Evolutionary conservation across 176 grass and related monocot species (phyloP).

Genomic region (Musa troglodytarum): DNA sequence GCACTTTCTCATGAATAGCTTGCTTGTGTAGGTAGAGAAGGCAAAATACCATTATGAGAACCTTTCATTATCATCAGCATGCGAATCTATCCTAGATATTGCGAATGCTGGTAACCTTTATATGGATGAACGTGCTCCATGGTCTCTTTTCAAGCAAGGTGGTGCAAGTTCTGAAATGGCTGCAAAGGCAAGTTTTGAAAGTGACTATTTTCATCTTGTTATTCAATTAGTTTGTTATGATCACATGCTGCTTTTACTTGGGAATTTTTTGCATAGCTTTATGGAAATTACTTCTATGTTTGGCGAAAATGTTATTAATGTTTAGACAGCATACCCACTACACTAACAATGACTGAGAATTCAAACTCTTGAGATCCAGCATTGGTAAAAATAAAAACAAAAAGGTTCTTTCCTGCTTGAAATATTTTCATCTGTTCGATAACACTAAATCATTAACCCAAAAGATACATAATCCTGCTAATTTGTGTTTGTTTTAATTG

Average conservation of each 20-base stretch:
- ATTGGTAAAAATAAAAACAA: not conserved
- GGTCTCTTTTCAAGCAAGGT: conserved; percentile 95
- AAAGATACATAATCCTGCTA: not conserved
- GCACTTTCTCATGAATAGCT: not conserved
- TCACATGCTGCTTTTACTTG: not conserved
- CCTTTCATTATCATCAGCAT: conserved; percentile 78
- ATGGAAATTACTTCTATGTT: not conserved
- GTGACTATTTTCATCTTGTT: not conserved
- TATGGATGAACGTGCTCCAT: conserved; percentile 75
- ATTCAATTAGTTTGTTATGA: not conserved
- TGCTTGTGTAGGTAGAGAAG: conserved; percentile 50
- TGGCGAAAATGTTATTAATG: not conserved
- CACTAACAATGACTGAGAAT: not conserved
- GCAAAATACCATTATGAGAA: conserved; percentile 62
- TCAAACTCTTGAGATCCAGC: not conserved
- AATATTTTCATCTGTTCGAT: not conserved
- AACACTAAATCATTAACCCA: not conserved
- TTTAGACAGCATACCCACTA: not conserved
- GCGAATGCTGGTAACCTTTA: conserved; percentile 80
- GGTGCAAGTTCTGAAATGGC: conserved; percentile 67
- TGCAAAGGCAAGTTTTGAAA: conserved; percentile 50
- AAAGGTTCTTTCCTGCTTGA: not conserved
- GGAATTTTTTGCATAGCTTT: not conserved
- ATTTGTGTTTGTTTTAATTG: not conserved
- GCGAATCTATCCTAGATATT: conserved; percentile 74